Percentiles rank a stretch among this genome's conserved stretches.
Conservation (phyloP, 768 basidiomycete species). For the Lyophyllum atratum region DNA sequence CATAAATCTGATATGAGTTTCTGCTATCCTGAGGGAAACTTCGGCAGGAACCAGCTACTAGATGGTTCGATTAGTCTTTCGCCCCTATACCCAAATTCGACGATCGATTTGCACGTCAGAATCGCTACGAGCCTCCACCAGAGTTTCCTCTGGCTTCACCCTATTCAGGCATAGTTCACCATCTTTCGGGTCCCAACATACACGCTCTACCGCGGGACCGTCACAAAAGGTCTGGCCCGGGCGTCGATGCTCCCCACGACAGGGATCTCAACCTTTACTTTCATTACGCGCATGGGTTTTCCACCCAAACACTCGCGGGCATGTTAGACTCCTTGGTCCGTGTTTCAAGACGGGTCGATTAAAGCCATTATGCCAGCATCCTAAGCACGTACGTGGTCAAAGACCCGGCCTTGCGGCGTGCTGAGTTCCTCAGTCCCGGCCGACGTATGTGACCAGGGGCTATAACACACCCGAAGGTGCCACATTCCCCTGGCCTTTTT, state of each 20-base stretch:
- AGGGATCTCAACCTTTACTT: too few species aligned
- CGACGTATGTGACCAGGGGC: too few species aligned
- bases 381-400: too few species aligned
- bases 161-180: constrained; percentile 89
- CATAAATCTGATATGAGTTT: constrained; percentile 31
- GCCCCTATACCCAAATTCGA: constrained; percentile 95
- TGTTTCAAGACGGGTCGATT: too few species aligned
- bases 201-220: constrained; percentile 79
- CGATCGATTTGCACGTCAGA: constrained; percentile 97
- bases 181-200: constrained; percentile 59
- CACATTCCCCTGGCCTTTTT: too few species aligned
- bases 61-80: constrained; percentile 91
- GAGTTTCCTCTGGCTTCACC: constrained; percentile 95
- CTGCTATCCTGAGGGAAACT: constrained; percentile 69
- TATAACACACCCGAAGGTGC: too few species aligned
- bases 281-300: too few species aligned
- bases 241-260: constrained; percentile 72
- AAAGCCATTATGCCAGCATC: too few species aligned
- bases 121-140: constrained; percentile 95
- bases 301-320: too few species aligned
- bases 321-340: too few species aligned
- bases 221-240: constrained; percentile 75
- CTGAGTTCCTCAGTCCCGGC: too few species aligned
- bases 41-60: constrained; percentile 73
- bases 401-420: too few species aligned